phyloP scores from a whole-genome alignment of 768 basidiomycete species.

The Lentinula detonsa region DNA sequence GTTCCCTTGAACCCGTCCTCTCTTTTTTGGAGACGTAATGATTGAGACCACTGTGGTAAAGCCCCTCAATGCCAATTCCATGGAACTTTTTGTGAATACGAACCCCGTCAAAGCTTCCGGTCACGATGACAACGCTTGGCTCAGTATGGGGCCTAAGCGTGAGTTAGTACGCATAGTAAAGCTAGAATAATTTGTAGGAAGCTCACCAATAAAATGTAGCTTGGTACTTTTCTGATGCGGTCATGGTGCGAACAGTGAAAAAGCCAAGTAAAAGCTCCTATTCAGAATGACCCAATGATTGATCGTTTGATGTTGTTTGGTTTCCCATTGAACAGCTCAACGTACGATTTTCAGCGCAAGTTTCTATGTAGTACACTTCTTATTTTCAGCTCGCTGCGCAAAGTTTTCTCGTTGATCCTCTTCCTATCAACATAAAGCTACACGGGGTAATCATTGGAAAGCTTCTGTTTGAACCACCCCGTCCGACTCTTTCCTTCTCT shows the following conservation, averaged over 20 bases:
- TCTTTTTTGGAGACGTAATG: slow-evolving; percentile 47
- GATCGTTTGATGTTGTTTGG: no score
- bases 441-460: no score
- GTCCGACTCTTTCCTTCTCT: no score
- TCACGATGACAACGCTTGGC: slow-evolving; percentile 57
- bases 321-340: no score
- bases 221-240: background rate
- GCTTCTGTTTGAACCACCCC: no score
- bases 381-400: no score
- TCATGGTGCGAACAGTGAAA: background rate
- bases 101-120: slow-evolving; percentile 77
- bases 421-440: no score
- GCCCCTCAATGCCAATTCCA: slow-evolving; percentile 4
- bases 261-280: background rate
- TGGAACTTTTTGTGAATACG: slow-evolving; percentile 16
- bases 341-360: no score
- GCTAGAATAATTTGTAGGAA: background rate
- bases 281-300: background rate
- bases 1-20: slow-evolving; percentile 50
- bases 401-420: no score
- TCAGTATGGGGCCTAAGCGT: slow-evolving; percentile 49
- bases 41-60: slow-evolving; percentile 51
- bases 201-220: background rate
- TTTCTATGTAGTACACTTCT: no score
- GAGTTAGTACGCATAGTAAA: slow-evolving; percentile 9